These are phyloP conservation scores for Fusarium sp. DNA, from an alignment of 2,329 filamentous ascomycete genomes.

Conservation along the genomic window DNA sequence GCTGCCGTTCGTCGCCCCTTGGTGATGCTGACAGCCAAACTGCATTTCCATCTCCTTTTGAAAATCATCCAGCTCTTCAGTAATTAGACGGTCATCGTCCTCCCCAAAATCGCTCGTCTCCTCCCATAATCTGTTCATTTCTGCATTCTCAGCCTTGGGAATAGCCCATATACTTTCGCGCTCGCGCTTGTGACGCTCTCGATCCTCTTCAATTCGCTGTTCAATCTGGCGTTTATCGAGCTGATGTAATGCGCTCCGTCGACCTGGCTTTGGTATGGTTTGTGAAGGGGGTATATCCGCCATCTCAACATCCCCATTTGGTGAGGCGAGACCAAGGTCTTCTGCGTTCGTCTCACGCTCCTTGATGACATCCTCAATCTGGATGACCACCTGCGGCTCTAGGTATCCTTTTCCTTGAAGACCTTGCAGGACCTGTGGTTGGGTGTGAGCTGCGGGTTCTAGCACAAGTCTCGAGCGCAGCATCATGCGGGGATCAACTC, in stretches of 20 bases:
- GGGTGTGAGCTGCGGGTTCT: conserved; percentile 23
- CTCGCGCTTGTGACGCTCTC: conserved; percentile 91
- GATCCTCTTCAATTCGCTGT: conserved; percentile 95
- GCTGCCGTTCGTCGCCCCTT: conserved; percentile 45
- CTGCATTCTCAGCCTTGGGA: conserved; percentile 66
- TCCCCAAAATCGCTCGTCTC: conserved; percentile 87
- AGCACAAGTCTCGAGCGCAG: neutral
- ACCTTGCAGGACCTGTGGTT: conserved; percentile 68
- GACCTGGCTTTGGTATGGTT: conserved; percentile 50
- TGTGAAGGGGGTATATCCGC: conserved; percentile 54
- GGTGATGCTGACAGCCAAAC: conserved; percentile 52
- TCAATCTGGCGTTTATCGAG: conserved; percentile 91
- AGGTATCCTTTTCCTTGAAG: conserved; percentile 78
- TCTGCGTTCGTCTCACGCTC: conserved; percentile 74
- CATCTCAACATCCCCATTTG: conserved; percentile 55
- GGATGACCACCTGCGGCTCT: conserved; percentile 74
- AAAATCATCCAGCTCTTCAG: conserved; percentile 73
- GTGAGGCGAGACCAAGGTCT: conserved; percentile 63
- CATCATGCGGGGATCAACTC: conserved; percentile 37
- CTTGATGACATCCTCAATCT: conserved; percentile 85
- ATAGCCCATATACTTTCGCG: conserved; percentile 95
- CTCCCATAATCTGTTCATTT: conserved; percentile 85
- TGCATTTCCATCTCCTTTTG: conserved; percentile 53
- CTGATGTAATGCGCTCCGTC: conserved; percentile 48
- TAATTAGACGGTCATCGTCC: conserved; percentile 80